Evolutionary conservation across 257 asterid species (phyloP).

Genomic region (Phtheirospermum japonicum): DNA sequence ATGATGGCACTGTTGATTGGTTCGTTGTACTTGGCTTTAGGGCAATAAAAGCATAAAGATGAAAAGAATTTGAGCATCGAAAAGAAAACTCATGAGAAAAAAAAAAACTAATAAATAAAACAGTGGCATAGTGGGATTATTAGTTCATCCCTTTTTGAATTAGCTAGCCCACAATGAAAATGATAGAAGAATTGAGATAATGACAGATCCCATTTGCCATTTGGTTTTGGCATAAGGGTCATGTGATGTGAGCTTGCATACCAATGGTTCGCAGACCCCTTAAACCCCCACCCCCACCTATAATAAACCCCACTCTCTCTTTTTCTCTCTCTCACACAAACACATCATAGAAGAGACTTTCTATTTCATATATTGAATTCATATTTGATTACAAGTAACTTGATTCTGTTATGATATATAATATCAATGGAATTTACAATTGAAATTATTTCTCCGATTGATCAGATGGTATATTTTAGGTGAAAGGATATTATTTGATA

Average conservation of each 20-base stretch:
- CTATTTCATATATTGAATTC: too few relatives aligned
- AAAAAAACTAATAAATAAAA: background rate
- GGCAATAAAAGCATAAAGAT: conserved; percentile 37
- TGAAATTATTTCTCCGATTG: too few relatives aligned
- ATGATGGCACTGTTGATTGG: conserved; percentile 38
- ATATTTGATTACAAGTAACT: too few relatives aligned
- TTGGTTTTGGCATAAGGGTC: conserved; percentile 26
- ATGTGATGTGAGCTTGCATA: conserved; percentile 20
- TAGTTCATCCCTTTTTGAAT: conserved; percentile 30
- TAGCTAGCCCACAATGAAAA: conserved; percentile 39
- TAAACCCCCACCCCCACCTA: too few relatives aligned
- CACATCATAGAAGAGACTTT: too few relatives aligned
- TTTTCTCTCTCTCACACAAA: too few relatives aligned
- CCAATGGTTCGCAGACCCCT: too few relatives aligned
- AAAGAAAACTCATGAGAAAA: background rate
- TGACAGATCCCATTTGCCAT: conserved; percentile 43
- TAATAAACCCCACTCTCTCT: too few relatives aligned
- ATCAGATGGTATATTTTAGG: too few relatives aligned
- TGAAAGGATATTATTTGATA: too few relatives aligned
- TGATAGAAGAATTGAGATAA: conserved; percentile 39
- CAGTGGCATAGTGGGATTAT: conserved; percentile 33
- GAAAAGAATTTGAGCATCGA: conserved; percentile 28
- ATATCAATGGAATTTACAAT: too few relatives aligned
- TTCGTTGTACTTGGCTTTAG: conserved; percentile 41
- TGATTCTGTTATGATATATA: too few relatives aligned